Conservation (phyloP, 2,329 filamentous ascomycete genomes). For the Endothia cerciana region DNA sequence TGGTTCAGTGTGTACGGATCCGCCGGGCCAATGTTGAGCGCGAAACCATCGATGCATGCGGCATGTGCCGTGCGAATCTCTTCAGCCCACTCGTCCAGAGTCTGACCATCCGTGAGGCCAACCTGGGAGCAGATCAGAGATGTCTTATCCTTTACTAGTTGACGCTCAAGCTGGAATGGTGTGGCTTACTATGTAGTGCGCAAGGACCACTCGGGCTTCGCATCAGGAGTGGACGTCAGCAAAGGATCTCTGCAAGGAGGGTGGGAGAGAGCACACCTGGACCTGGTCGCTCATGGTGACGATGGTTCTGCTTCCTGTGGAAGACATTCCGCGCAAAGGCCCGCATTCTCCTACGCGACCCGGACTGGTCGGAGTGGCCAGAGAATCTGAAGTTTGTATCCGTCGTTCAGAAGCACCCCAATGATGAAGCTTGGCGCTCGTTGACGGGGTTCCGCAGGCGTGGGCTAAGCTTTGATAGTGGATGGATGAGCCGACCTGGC, state of each 20-base stretch:
- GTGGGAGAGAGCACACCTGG: neutral
- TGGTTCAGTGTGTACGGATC: slow-evolving; percentile 40
- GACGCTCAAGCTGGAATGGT: neutral
- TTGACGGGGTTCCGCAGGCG: too few species aligned
- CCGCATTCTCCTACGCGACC: slow-evolving; percentile 7
- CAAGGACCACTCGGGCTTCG: slow-evolving; percentile 33
- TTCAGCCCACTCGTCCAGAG: slow-evolving; percentile 37
- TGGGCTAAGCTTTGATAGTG: neutral
- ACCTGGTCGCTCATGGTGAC: neutral
- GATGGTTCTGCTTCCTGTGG: slow-evolving; percentile 7
- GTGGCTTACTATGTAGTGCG: slow-evolving; percentile 36
- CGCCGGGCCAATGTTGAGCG: slow-evolving; percentile 44
- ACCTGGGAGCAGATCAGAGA: slow-evolving; percentile 32
- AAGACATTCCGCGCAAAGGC: slow-evolving; percentile 14
- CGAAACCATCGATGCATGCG: slow-evolving; percentile 46
- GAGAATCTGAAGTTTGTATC: neutral
- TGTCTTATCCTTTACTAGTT: neutral
- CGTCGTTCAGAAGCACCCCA: neutral
- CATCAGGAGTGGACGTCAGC: too few species aligned
- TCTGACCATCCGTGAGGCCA: slow-evolving; percentile 40
- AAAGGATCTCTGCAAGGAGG: neutral
- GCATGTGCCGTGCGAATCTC: slow-evolving; percentile 42
- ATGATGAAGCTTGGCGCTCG: neutral
- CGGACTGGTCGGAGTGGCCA: neutral
- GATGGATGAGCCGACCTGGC: neutral